These are phyloP conservation scores for Piromyces sp. DNA, from an alignment of 192 early-diverging fungal species.

Conservation along the genomic window DNA sequence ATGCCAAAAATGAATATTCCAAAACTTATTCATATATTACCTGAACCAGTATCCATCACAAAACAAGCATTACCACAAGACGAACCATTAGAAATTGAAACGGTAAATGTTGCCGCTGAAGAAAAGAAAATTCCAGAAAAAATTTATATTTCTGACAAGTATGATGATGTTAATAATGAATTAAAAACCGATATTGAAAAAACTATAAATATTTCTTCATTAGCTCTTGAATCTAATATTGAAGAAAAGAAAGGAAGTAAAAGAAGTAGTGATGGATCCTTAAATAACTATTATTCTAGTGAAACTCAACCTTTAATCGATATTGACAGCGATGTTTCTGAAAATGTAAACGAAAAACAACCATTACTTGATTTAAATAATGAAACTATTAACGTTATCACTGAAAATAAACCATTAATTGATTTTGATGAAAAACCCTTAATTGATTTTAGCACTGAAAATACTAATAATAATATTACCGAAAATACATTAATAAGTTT, in stretches of 20 bases:
- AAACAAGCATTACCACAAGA: not conserved
- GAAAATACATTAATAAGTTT: too few relatives aligned
- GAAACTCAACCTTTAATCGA: too few relatives aligned
- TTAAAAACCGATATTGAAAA: too few relatives aligned
- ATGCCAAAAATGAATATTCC: not conserved
- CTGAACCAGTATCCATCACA: not conserved
- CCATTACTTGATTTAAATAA: not conserved
- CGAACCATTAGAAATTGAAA: not conserved
- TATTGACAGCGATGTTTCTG: not conserved
- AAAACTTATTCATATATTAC: not conserved
- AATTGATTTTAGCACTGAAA: not conserved
- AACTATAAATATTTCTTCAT: too few relatives aligned
- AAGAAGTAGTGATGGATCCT: not conserved
- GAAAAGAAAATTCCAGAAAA: not conserved
- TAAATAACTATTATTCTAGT: not conserved
- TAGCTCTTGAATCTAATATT: not conserved
- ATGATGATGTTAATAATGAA: not conserved
- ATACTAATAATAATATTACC: too few relatives aligned
- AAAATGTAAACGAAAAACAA: not conserved
- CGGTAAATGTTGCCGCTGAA: not conserved
- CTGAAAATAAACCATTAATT: not conserved
- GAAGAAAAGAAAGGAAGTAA: not conserved
- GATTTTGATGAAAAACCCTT: not conserved
- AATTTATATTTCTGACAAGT: not conserved
- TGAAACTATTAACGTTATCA: not conserved